These are phyloP conservation scores for Calocybe gangraenosa DNA, from an alignment of 768 basidiomycete genomes.

Conservation along the genomic window DNA sequence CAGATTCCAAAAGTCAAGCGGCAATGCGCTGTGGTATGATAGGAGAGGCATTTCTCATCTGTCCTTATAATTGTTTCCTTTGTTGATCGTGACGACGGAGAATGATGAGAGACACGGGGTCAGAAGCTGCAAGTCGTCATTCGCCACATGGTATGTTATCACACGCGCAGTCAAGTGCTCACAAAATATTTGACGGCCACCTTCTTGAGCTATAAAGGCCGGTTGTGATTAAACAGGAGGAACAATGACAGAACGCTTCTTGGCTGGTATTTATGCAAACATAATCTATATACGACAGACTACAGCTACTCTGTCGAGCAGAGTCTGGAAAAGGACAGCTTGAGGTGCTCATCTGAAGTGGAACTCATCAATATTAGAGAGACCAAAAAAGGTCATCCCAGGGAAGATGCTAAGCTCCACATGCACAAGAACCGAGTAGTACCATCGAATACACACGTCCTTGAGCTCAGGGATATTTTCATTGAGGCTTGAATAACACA, in stretches of 20 bases:
- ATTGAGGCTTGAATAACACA: neutral
- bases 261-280: too few relatives aligned
- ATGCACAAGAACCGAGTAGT: neutral
- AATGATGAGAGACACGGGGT: neutral
- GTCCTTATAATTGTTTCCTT: slow-evolving; percentile 8
- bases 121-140: neutral
- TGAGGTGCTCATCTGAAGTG: too few relatives aligned
- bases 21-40: slow-evolving; percentile 29
- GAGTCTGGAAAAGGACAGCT: too few relatives aligned
- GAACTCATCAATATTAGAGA: too few relatives aligned
- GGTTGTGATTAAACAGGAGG: too few relatives aligned
- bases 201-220: too few relatives aligned
- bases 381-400: too few relatives aligned
- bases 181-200: neutral
- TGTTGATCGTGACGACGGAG: slow-evolving; percentile 6
- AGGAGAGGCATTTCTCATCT: slow-evolving; percentile 28
- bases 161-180: slow-evolving; percentile 12
- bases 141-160: slow-evolving; percentile 8
- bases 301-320: too few relatives aligned
- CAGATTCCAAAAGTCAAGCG: slow-evolving; percentile 34
- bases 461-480: neutral
- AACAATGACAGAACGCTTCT: too few relatives aligned
- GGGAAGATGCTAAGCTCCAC: neutral
- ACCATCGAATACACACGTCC: neutral
- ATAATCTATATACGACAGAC: too few relatives aligned